Conservation (phyloP, 257 asterid genomes). For the Solanum gracilifrons region DNA sequence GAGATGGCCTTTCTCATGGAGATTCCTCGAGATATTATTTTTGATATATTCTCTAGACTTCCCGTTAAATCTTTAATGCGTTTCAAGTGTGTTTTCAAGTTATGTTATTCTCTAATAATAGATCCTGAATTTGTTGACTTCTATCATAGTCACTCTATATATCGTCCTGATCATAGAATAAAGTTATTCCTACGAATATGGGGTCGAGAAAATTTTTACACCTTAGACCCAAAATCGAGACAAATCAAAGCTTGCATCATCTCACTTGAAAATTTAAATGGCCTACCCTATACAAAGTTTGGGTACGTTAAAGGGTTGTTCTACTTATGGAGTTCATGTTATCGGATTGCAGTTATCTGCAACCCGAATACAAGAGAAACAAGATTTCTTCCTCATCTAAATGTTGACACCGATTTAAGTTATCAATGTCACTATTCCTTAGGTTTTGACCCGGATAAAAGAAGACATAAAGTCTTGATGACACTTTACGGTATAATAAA, state of each 20-base stretch:
- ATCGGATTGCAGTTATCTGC: not conserved
- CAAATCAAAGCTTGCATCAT: not conserved
- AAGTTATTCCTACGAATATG: not conserved
- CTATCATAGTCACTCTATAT: not conserved
- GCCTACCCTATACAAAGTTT: not conserved
- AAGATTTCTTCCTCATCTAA: not conserved
- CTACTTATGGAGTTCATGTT: not conserved
- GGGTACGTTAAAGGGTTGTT: not conserved
- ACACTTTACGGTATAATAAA: not conserved
- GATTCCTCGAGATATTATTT: not conserved
- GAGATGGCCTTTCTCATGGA: not conserved
- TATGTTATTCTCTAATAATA: not conserved
- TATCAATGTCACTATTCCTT: not conserved
- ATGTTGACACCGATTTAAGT: not conserved
- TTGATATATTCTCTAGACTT: not conserved
- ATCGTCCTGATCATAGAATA: not conserved
- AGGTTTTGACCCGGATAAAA: not conserved
- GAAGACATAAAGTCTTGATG: not conserved
- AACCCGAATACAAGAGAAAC: not conserved
- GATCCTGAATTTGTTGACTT: not conserved
- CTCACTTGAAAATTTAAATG: not conserved
- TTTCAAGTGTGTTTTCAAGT: not conserved
- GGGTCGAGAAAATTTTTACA: not conserved
- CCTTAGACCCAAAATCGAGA: not conserved
- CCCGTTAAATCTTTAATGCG: not conserved